A percentile compares a stretch with the other conserved stretches of the same genome.
Evolutionary conservation across 495 filamentous ascomycete species (phyloP).

Genomic region (Podospora conica): DNA sequence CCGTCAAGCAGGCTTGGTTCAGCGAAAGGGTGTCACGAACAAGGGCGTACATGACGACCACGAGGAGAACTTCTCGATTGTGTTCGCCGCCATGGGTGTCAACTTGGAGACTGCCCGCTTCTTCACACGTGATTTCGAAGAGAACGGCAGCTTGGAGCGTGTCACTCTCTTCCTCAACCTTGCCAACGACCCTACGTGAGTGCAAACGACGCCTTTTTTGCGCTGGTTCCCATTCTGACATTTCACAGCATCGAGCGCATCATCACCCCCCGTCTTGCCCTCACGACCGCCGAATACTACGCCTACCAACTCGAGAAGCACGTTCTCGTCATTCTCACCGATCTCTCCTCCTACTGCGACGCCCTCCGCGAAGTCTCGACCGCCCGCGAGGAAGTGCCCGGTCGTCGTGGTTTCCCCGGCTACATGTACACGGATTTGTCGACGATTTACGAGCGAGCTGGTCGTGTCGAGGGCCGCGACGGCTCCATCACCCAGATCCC

Average conservation of each 20-base stretch:
- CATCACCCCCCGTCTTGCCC: slow-evolving; percentile 95
- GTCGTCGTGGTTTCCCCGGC: slow-evolving; percentile 98
- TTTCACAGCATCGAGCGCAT: slow-evolving; percentile 88
- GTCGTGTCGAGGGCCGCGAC: slow-evolving; percentile 94
- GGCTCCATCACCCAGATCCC: slow-evolving; percentile 99
- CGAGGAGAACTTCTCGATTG: slow-evolving; percentile 99
- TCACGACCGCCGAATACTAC: slow-evolving; percentile 99
- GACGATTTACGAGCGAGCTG: slow-evolving; percentile 98
- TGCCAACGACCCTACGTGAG: slow-evolving; percentile 96
- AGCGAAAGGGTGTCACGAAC: slow-evolving; percentile 64
- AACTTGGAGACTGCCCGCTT: slow-evolving; percentile 98
- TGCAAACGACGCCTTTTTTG: neutral
- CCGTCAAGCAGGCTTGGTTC: slow-evolving; percentile 89
- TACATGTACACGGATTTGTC: slow-evolving; percentile 99
- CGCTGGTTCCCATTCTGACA: slow-evolving; percentile 22
- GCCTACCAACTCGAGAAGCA: slow-evolving; percentile 99
- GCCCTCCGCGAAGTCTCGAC: slow-evolving; percentile 97
- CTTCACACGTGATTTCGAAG: slow-evolving; percentile 98
- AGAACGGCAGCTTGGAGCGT: slow-evolving; percentile 98
- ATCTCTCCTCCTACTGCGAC: slow-evolving; percentile 97
- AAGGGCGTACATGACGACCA: slow-evolving; percentile 96
- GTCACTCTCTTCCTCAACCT: slow-evolving; percentile 96
- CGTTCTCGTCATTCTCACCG: slow-evolving; percentile 96
- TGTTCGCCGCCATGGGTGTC: slow-evolving; percentile 99
- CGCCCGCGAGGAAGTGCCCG: slow-evolving; percentile 97